phyloP scores from a whole-genome alignment of 257 asterid species.

The Nicotiana tabacum region DNA sequence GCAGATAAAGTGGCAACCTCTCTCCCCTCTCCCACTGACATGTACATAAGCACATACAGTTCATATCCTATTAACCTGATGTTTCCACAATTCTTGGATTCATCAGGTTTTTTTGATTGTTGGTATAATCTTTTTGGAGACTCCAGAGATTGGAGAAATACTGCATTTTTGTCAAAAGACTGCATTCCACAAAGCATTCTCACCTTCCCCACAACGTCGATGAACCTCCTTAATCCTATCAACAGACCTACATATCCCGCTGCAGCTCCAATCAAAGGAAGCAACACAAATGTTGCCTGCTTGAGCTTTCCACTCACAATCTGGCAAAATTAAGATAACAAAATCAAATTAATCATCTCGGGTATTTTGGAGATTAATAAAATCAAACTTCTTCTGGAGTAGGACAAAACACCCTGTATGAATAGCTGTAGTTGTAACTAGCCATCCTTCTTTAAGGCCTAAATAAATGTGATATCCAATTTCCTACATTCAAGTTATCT shows the following conservation, averaged over 20 bases:
- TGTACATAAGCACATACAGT: neutral
- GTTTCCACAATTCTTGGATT: constrained; percentile 15
- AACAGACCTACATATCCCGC: constrained; percentile 89
- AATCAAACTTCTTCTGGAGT: neutral
- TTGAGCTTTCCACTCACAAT: constrained; percentile 99
- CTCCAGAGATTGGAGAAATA: constrained; percentile 19
- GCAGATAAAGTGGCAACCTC: constrained; percentile 11
- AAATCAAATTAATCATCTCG: neutral
- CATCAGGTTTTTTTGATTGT: constrained; percentile 16
- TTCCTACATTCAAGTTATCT: neutral
- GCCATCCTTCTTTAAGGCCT: neutral
- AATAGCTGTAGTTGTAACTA: neutral
- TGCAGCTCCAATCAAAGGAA: constrained; percentile 97
- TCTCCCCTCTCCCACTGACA: constrained; percentile 11
- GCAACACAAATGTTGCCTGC: constrained; percentile 95
- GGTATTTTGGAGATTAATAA: neutral
- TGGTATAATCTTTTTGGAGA: neutral
- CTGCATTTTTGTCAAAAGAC: constrained; percentile 25
- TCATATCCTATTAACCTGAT: constrained; percentile 26
- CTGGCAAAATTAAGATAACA: constrained; percentile 26
- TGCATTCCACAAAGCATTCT: constrained; percentile 57
- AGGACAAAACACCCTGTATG: neutral
- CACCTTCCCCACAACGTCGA: constrained; percentile 90
- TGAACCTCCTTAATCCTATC: constrained; percentile 91
- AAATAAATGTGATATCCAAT: neutral